phyloP scores from a whole-genome alignment of 176 grass and related monocot genomes.

The Calamus simplicifolius region DNA sequence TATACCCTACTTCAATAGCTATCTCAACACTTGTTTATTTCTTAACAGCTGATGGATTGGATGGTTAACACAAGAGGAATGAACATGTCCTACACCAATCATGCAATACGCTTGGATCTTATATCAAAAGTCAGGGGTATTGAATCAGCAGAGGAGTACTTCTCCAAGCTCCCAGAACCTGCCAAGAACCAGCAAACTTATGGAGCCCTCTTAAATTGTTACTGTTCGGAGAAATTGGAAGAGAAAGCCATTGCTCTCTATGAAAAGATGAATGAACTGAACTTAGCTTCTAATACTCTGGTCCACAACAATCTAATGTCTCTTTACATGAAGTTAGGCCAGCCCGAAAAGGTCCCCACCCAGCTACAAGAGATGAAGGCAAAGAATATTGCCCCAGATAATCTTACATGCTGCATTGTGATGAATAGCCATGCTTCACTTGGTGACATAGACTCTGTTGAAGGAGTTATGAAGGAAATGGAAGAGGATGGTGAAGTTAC shows the following conservation, averaged over 20 bases:
- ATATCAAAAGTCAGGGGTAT: slow-evolving; percentile 50
- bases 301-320: slow-evolving; percentile 61
- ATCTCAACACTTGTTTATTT: background rate
- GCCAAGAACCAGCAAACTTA: slow-evolving; percentile 45
- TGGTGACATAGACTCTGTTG: slow-evolving; percentile 44
- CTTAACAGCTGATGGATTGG: slow-evolving; percentile 59
- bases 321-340: slow-evolving; percentile 49
- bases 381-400: slow-evolving; percentile 45
- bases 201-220: slow-evolving; percentile 57
- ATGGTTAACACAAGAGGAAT: slow-evolving; percentile 46
- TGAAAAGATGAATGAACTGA: slow-evolving; percentile 39
- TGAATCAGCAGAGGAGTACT: slow-evolving; percentile 59
- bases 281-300: slow-evolving; percentile 15
- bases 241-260: slow-evolving; percentile 55
- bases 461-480: slow-evolving; percentile 59
- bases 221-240: slow-evolving; percentile 36
- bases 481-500: slow-evolving; percentile 20
- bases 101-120: slow-evolving; percentile 62
- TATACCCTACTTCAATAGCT: slow-evolving; percentile 3
- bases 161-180: slow-evolving; percentile 43
- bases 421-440: slow-evolving; percentile 55
- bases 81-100: slow-evolving; percentile 47
- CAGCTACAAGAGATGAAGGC: slow-evolving; percentile 61
- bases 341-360: slow-evolving; percentile 35
- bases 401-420: slow-evolving; percentile 57